A percentile compares a stretch with the other conserved stretches of the same genome.
Conservation (phyloP, 78 protist genomes). For the Guillardia theta region DNA sequence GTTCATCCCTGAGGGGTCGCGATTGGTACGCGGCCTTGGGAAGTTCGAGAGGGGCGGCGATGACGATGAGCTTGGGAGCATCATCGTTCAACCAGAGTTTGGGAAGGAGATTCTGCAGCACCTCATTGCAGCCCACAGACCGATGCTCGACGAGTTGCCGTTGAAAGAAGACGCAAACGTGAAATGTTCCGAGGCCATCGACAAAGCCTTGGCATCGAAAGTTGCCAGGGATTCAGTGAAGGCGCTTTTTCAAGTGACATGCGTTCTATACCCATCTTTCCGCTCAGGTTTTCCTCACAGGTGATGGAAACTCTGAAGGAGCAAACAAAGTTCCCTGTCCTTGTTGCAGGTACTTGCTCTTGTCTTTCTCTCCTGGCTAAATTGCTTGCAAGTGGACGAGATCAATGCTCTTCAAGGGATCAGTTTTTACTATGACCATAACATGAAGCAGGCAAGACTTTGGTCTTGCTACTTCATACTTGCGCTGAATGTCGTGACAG, state of each 20-base stretch:
- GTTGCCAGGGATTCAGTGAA: background rate
- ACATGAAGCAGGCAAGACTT: background rate
- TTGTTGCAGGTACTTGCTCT: no score
- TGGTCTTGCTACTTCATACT: background rate
- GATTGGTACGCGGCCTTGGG: background rate
- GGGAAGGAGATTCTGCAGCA: background rate
- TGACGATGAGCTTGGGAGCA: background rate
- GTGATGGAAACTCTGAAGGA: background rate
- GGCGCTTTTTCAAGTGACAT: background rate
- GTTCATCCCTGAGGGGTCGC: background rate
- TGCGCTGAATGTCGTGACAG: background rate
- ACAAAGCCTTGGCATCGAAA: no score
- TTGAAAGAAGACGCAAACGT: background rate
- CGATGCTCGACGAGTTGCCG: background rate
- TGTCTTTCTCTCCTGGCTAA: no score
- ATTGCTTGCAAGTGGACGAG: no score
- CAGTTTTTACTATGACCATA: background rate
- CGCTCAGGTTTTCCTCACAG: background rate
- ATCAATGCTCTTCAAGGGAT: background rate
- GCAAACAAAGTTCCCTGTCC: conserved; percentile 18
- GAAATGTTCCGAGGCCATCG: background rate
- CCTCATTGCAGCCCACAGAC: background rate
- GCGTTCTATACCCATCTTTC: background rate
- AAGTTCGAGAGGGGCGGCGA: background rate
- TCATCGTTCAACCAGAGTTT: background rate